Percentiles rank a stretch among this genome's conserved stretches.
Evolutionary conservation across 768 basidiomycete genomes (phyloP).

Genomic region (Russula dissimulans): DNA sequence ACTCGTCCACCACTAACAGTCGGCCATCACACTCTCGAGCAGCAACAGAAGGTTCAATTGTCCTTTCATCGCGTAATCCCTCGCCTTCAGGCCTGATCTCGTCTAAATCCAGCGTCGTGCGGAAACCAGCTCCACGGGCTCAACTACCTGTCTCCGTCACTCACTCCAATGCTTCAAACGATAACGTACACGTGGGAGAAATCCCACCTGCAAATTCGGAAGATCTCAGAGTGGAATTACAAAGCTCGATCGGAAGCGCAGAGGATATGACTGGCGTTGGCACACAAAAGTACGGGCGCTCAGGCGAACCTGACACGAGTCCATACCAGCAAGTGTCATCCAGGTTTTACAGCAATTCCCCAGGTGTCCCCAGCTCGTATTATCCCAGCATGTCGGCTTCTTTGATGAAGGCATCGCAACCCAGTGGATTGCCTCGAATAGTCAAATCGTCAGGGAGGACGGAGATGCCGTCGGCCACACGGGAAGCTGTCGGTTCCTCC

Average conservation of each 20-base stretch:
- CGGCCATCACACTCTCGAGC: slow-evolving; percentile 9
- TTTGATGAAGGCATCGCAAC: not conserved
- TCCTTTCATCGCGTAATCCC: slow-evolving; percentile 8
- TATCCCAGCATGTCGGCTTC: slow-evolving; percentile 11
- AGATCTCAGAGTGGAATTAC: slow-evolving; percentile 30
- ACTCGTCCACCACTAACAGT: not conserved
- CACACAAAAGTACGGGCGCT: slow-evolving; percentile 22
- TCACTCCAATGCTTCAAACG: slow-evolving; percentile 20
- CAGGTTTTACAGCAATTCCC: not conserved
- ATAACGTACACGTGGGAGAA: slow-evolving; percentile 20
- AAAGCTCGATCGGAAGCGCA: slow-evolving; percentile 43
- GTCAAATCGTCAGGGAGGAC: not conserved
- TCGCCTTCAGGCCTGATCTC: slow-evolving; percentile 19
- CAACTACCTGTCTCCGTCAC: slow-evolving; percentile 52
- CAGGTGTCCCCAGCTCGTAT: slow-evolving; percentile 1
- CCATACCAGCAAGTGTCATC: slow-evolving; percentile 17
- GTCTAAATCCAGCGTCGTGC: slow-evolving; percentile 34
- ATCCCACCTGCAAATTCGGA: not conserved
- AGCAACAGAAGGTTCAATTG: slow-evolving; percentile 12
- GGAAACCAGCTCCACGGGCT: slow-evolving; percentile 56
- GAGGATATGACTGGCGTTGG: slow-evolving; percentile 64
- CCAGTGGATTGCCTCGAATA: not conserved
- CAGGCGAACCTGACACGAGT: slow-evolving; percentile 20
- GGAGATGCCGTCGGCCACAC: not conserved
- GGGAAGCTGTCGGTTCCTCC: not conserved